phyloP scores from a whole-genome alignment of 306 rosid species.

The Prunus campanulata region DNA sequence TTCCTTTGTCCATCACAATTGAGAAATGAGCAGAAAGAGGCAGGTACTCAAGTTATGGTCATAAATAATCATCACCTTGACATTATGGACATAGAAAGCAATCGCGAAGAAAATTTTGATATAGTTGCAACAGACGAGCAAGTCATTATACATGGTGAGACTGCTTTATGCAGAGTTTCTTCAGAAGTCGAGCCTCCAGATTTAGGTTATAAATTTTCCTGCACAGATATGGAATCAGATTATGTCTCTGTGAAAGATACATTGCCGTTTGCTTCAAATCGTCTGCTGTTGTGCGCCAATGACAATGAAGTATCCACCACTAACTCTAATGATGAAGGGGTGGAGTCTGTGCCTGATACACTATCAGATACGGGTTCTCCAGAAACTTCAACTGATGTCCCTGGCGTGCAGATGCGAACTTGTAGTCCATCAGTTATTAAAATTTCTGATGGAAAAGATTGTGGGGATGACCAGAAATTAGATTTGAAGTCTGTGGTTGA shows the following conservation, averaged over 20 bases:
- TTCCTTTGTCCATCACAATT: slow-evolving; percentile 26
- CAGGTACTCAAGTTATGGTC: slow-evolving; percentile 26
- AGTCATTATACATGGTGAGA: slow-evolving; percentile 18
- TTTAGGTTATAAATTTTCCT: slow-evolving; percentile 28
- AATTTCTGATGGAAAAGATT: slow-evolving; percentile 32
- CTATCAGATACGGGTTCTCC: slow-evolving; percentile 37
- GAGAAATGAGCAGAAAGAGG: slow-evolving; percentile 37
- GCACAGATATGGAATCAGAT: slow-evolving; percentile 40
- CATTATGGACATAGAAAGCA: slow-evolving; percentile 32
- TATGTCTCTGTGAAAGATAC: slow-evolving; percentile 38
- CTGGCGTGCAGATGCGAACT: slow-evolving; percentile 27
- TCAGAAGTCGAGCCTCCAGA: slow-evolving; percentile 33
- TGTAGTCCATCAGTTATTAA: slow-evolving; percentile 20
- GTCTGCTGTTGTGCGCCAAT: slow-evolving; percentile 28
- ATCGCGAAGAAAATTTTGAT: slow-evolving; percentile 32
- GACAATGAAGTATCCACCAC: slow-evolving; percentile 31
- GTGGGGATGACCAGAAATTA: slow-evolving; percentile 35
- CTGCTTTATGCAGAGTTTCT: slow-evolving; percentile 9
- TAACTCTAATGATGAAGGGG: slow-evolving; percentile 44
- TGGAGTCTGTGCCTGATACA: slow-evolving; percentile 36
- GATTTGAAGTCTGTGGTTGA: slow-evolving; percentile 35
- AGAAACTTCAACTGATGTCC: slow-evolving; percentile 40
- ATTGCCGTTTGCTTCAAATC: slow-evolving; percentile 34
- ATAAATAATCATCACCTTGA: slow-evolving; percentile 32
- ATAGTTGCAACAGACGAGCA: slow-evolving; percentile 32